Percentiles rank a stretch among this genome's conserved stretches.
Conservation (phyloP, 306 rosid species). For the Rubus parviflorus region DNA sequence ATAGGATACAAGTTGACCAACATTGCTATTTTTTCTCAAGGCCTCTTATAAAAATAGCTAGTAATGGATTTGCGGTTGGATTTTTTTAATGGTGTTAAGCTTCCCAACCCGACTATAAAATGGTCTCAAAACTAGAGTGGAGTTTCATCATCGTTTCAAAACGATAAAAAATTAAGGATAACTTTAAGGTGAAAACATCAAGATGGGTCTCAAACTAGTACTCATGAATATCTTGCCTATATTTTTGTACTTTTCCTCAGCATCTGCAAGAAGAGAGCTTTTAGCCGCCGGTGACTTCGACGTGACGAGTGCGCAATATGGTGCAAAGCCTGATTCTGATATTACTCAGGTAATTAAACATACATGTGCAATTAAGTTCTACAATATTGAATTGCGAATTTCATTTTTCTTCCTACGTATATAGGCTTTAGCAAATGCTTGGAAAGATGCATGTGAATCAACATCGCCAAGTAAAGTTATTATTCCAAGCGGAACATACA, state of each 20-base stretch:
- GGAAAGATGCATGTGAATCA: slow-evolving; percentile 43
- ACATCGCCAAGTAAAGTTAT: slow-evolving; percentile 9
- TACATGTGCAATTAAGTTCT: background rate
- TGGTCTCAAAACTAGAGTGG: background rate
- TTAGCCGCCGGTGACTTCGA: background rate
- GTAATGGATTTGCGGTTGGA: background rate
- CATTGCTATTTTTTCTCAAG: background rate
- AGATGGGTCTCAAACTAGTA: slow-evolving; percentile 20
- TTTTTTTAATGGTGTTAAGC: background rate
- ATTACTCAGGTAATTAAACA: slow-evolving; percentile 16
- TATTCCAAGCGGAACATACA: slow-evolving; percentile 24
- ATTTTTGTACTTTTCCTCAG: background rate
- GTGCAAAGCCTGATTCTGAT: slow-evolving; percentile 23
- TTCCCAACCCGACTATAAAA: background rate
- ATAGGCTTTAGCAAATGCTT: slow-evolving; percentile 33
- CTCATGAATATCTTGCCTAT: background rate
- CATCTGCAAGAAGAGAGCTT: background rate
- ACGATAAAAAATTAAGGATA: background rate
- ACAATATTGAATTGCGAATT: background rate
- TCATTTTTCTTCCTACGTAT: background rate
- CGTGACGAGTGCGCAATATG: slow-evolving; percentile 6
- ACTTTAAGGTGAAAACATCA: background rate
- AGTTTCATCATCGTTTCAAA: background rate
- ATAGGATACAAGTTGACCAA: background rate
- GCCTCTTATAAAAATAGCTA: background rate